phyloP scores from a whole-genome alignment of 2,329 filamentous ascomycete species.

The Epichloe sylvatica region DNA sequence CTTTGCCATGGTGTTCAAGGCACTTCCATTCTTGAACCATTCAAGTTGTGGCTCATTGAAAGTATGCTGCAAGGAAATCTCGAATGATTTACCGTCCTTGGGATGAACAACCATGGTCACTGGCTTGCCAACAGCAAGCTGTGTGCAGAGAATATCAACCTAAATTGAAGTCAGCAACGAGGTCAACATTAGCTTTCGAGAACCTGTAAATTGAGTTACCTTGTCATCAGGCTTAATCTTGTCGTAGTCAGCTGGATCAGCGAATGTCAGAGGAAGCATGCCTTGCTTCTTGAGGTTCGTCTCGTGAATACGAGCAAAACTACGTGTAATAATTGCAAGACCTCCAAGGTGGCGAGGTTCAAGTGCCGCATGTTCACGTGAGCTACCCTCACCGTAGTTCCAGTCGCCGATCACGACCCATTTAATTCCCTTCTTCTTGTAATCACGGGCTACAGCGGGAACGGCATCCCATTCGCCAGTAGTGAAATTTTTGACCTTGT shows the following conservation, averaged over 20 bases:
- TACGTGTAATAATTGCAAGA: slow-evolving; percentile 88
- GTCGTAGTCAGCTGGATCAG: slow-evolving; percentile 91
- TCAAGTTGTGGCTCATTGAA: slow-evolving; percentile 97
- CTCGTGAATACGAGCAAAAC: slow-evolving; percentile 98
- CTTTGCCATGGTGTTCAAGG: slow-evolving; percentile 98
- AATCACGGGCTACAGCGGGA: slow-evolving; percentile 87
- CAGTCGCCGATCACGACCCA: slow-evolving; percentile 99
- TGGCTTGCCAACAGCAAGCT: slow-evolving; percentile 85
- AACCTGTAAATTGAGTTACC: slow-evolving; percentile 25
- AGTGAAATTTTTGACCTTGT: slow-evolving; percentile 89
- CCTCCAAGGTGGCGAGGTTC: slow-evolving; percentile 96
- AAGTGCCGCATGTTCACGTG: slow-evolving; percentile 94
- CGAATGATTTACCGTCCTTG: slow-evolving; percentile 67
- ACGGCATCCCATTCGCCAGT: slow-evolving; percentile 77
- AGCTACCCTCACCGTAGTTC: slow-evolving; percentile 98
- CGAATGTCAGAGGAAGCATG: slow-evolving; percentile 96
- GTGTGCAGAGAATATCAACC: slow-evolving; percentile 74
- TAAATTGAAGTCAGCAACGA: slow-evolving; percentile 17
- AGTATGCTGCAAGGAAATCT: slow-evolving; percentile 78
- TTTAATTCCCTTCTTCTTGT: slow-evolving; percentile 91
- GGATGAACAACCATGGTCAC: slow-evolving; percentile 86
- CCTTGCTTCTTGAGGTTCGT: slow-evolving; percentile 99
- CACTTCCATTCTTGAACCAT: slow-evolving; percentile 98
- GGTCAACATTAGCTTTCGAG: not conserved
- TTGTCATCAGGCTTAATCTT: slow-evolving; percentile 88